Evolutionary conservation across 345 rosid species (phyloP), one percentile per base, ranked within the genome.

Genomic region (Citropsis articulata): DNA sequence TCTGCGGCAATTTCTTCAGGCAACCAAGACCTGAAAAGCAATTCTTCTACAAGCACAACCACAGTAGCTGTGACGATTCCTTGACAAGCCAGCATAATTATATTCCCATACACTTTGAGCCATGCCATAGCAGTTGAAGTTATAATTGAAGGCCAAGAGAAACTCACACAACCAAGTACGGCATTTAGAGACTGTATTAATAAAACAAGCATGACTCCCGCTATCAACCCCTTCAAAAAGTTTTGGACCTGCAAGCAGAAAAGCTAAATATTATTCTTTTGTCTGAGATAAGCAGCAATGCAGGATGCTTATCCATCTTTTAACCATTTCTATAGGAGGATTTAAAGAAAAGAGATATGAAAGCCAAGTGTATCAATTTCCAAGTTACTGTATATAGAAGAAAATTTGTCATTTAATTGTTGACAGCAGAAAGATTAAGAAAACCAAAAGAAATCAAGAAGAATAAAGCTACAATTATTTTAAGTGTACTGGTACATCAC

Each of bases 11-110:
- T 91, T 84, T 95, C 98, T 73, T 88, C 86, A 74, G 92, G 93
- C 81, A 95, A 81, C 98, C 97, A 93, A 50, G 98, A 86, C 77
- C 98, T 88, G 80, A 95, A 93, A 82, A 93, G 86, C 83, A 95
- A 72, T 84, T 95, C 99, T 83, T 93, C 98, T 75, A 92, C 97
- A 69, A 93, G 80, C 77, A 84, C 93, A 81, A 91, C 77, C 71
- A 90, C 81, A 12, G 90, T 81, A 56, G 95, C 98, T 1, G 94
- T 88, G 78, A 86, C 42, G 42, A 88, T 80, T 81, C 92, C 99
- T 84, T 13, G 89, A 78, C 78, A 78, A 78, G 85, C 83, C 78
- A 92, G 77, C 69, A 85, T 33, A 66, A 88, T 66, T 80, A 91
- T 75, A 75, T 83, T 82, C 24, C 76, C 88, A 75, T 63, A 80